These are phyloP conservation scores for Galerina marginata DNA, from an alignment of 768 basidiomycete genomes.

Conservation along the genomic window DNA sequence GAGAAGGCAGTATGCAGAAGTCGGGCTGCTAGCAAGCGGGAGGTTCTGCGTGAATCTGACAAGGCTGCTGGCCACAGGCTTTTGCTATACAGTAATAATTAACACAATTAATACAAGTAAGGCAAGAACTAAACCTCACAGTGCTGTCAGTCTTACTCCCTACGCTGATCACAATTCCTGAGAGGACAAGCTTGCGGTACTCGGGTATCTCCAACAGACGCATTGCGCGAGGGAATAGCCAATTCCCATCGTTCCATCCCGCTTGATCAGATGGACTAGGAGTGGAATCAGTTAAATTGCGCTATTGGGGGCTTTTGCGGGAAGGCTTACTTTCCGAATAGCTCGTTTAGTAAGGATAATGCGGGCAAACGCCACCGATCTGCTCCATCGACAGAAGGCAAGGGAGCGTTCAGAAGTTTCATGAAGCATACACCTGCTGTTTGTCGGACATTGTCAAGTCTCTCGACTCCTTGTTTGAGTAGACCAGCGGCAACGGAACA, in stretches of 20 bases:
- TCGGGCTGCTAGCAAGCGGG: constrained; percentile 40
- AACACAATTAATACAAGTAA: constrained; percentile 14
- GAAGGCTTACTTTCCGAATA: constrained; percentile 56
- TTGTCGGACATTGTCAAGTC: constrained; percentile 89
- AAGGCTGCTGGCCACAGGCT: constrained; percentile 66
- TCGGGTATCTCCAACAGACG: constrained; percentile 63
- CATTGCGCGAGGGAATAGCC: constrained; percentile 78
- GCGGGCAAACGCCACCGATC: constrained; percentile 60
- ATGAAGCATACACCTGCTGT: constrained; percentile 71
- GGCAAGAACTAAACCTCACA: constrained; percentile 48
- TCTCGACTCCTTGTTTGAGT: constrained; percentile 88
- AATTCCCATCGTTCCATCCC: constrained; percentile 74
- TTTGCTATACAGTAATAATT: constrained; percentile 54
- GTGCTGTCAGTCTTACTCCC: constrained; percentile 86
- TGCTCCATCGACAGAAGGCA: constrained; percentile 45
- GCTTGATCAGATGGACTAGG: constrained; percentile 29
- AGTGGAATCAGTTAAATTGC: constrained; percentile 7
- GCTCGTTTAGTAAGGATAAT: constrained; percentile 47
- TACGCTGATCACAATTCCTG: constrained; percentile 78
- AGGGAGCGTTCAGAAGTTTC: constrained; percentile 51
- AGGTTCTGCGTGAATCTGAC: constrained; percentile 60
- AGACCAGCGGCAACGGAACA: constrained; percentile 66
- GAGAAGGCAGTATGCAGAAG: constrained; percentile 49
- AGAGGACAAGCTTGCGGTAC: constrained; percentile 68
- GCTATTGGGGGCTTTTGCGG: not conserved